Evolutionary conservation across 1,139 yeast genomes (phyloP).

Genomic region (Entelexis sorbosivorans): DNA sequence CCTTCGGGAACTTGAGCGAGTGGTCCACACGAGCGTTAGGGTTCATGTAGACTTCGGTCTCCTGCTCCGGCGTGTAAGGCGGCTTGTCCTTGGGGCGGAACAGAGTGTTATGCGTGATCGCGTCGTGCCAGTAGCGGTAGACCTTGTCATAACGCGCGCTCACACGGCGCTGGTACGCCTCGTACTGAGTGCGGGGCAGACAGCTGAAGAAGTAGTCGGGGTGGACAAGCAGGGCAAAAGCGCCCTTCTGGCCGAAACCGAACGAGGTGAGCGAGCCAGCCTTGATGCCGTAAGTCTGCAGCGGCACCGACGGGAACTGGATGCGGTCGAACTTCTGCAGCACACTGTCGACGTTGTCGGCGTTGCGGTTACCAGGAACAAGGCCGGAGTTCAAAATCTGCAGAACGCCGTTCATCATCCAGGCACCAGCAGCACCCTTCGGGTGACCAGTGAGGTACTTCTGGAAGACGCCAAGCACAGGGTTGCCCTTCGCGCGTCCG

Average conservation of each 20-base stretch:
- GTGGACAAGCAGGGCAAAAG: constrained; percentile 82
- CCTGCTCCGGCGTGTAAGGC: constrained; percentile 82
- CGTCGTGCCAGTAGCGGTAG: constrained; percentile 92
- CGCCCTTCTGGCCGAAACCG: constrained; percentile 99
- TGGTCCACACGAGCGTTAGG: constrained; percentile 75
- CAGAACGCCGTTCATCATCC: constrained; percentile 98
- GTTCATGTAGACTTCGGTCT: constrained; percentile 82
- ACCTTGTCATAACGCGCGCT: constrained; percentile 75
- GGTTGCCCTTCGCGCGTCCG: constrained; percentile 96
- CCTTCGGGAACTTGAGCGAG: constrained; percentile 15
- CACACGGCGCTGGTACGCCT: constrained; percentile 60
- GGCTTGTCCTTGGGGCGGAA: constrained; percentile 89
- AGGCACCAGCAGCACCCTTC: constrained; percentile 99
- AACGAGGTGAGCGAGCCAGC: constrained; percentile 95
- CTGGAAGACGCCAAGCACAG: constrained; percentile 96
- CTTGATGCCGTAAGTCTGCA: constrained; percentile 93
- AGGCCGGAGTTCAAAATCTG: constrained; percentile 87
- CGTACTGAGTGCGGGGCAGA: constrained; percentile 58
- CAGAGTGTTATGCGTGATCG: constrained; percentile 81
- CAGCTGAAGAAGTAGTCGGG: constrained; percentile 88
- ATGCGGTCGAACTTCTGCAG: constrained; percentile 79
- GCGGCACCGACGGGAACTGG: constrained; percentile 85
- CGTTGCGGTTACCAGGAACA: constrained; percentile 98
- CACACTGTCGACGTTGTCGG: constrained; percentile 81
- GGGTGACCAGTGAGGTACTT: constrained; percentile 99